phyloP scores from a whole-genome alignment of 305 asterid species.

The Solanum chacoense region DNA sequence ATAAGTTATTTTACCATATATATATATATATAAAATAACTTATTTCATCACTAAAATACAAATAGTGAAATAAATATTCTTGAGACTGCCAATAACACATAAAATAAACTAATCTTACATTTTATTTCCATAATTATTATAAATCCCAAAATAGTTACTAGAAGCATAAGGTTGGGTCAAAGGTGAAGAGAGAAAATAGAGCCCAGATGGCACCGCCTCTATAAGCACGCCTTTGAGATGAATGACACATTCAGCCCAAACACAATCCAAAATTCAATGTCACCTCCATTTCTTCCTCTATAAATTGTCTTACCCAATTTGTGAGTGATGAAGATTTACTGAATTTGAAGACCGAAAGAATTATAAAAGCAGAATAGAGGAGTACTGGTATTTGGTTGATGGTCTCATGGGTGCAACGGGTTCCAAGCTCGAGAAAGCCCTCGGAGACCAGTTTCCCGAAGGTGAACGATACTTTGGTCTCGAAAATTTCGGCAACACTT shows the following conservation, averaged over 20 bases:
- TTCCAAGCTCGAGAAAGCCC: constrained; percentile 82
- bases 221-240: not conserved
- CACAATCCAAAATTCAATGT: not conserved
- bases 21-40: no score
- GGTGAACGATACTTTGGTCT: constrained; percentile 85
- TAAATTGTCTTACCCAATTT: not conserved
- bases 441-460: constrained; percentile 91
- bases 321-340: not conserved
- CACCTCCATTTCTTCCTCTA: not conserved
- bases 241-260: not conserved
- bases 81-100: not conserved
- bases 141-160: not conserved
- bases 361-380: constrained; percentile 27
- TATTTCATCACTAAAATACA: no score
- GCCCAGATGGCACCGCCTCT: not conserved
- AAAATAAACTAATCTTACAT: no score
- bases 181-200: not conserved
- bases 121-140: no score
- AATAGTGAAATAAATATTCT: no score
- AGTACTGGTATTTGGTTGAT: constrained; percentile 47
- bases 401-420: constrained; percentile 82
- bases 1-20: no score
- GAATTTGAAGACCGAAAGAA: not conserved
- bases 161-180: not conserved
- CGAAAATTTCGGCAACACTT: constrained; percentile 87